Percentiles rank a stretch among this genome's conserved stretches.
Evolutionary conservation across 108 stramenopile species (phyloP).

Genomic region (Chaetoceros muelleri): DNA sequence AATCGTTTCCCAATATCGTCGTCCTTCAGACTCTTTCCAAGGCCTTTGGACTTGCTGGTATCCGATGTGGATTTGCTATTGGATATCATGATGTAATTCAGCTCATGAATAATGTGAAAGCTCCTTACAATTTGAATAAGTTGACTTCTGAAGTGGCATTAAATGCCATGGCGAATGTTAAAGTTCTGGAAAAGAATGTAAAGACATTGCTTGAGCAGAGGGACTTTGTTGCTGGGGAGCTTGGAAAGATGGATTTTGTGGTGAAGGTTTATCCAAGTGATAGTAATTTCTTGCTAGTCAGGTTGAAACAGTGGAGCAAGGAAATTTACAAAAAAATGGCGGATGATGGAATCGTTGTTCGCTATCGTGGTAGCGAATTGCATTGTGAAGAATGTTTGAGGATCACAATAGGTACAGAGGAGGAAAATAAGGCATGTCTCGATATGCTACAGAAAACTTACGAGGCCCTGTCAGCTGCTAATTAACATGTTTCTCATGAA

Average conservation of each 20-base stretch:
- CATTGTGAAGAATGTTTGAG: conserved; percentile 91
- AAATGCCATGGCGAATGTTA: conserved; percentile 54
- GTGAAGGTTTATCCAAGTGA: conserved; percentile 67
- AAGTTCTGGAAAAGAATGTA: conserved; percentile 53
- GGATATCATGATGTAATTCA: conserved; percentile 82
- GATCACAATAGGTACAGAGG: conserved; percentile 80
- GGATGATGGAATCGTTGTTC: conserved; percentile 77
- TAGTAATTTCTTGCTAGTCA: conserved; percentile 86
- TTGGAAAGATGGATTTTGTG: conserved; percentile 68
- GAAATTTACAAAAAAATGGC: conserved; percentile 90
- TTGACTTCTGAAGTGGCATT: conserved; percentile 76
- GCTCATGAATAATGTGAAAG: conserved; percentile 95
- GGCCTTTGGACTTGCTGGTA: conserved; percentile 94
- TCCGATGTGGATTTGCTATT: conserved; percentile 90
- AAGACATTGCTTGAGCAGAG: conserved; percentile 45
- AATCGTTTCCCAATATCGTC: conserved; percentile 67
- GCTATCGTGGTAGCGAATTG: conserved; percentile 88
- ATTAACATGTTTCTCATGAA: too few relatives aligned
- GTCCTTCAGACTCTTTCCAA: conserved; percentile 93
- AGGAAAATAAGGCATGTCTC: conserved; percentile 80
- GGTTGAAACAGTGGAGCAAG: conserved; percentile 60
- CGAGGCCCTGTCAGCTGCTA: conserved; percentile 21
- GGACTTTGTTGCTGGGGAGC: conserved; percentile 28
- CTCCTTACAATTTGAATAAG: conserved; percentile 92
- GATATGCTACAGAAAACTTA: conserved; percentile 34